Evolutionary conservation across 1,284 basidiomycete species (phyloP).

Genomic region (Ceratorhiza oryzae-sativae): DNA sequence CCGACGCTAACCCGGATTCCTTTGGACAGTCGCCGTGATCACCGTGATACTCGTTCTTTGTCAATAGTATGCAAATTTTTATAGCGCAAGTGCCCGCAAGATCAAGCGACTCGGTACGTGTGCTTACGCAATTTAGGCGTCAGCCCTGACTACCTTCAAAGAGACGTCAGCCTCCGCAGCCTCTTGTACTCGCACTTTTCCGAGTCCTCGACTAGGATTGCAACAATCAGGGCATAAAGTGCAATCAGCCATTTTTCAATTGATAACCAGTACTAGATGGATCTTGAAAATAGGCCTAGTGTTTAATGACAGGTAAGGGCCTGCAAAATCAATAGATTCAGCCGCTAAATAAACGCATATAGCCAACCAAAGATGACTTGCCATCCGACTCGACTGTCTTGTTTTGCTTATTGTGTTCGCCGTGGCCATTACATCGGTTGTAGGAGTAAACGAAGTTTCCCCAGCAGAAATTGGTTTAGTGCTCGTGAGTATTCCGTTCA

Average conservation of each 20-base stretch:
- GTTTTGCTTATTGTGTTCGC: constrained; percentile 71
- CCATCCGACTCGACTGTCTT: constrained; percentile 77
- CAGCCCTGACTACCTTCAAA: constrained; percentile 44
- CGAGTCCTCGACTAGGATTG: constrained; percentile 76
- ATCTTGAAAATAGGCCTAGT: constrained; percentile 74
- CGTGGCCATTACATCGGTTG: constrained; percentile 58
- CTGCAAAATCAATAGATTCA: background rate
- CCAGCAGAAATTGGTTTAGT: constrained; percentile 76
- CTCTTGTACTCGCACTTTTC: constrained; percentile 68
- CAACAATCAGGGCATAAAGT: constrained; percentile 78
- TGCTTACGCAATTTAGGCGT: constrained; percentile 26
- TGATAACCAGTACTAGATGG: constrained; percentile 75
- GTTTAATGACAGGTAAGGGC: constrained; percentile 58
- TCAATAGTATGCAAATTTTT: constrained; percentile 65
- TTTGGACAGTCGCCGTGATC: constrained; percentile 54
- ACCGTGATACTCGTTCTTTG: constrained; percentile 62
- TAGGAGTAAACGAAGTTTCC: constrained; percentile 60
- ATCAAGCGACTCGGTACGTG: constrained; percentile 67
- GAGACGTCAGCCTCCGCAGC: constrained; percentile 71
- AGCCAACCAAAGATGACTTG: constrained; percentile 67
- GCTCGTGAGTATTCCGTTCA: constrained; percentile 55
- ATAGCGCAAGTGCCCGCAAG: constrained; percentile 72
- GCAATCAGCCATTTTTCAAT: constrained; percentile 68
- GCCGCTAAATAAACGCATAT: background rate
- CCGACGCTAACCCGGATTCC: background rate